Conservation (phyloP, 495 filamentous ascomycete genomes). For the Lentithecium fluviatile region DNA sequence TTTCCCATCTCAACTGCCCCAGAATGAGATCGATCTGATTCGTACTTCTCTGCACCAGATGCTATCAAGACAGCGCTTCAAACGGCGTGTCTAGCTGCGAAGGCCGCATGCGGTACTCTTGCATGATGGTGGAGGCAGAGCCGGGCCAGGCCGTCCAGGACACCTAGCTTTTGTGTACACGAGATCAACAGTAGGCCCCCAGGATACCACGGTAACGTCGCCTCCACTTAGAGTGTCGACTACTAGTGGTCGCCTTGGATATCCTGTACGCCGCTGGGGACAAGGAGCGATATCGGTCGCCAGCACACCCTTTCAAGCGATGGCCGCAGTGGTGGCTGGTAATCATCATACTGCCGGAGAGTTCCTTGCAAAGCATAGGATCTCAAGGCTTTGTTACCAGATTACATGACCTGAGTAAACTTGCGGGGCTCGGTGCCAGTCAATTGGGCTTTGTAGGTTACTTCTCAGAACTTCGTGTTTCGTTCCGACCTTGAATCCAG, state of each 20-base stretch:
- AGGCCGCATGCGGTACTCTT: constrained; percentile 43
- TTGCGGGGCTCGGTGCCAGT: constrained; percentile 7
- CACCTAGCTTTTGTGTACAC: constrained; percentile 38
- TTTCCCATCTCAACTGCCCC: constrained; percentile 2
- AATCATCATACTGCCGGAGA: constrained; percentile 20
- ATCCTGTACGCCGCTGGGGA: constrained; percentile 29
- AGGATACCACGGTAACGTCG: constrained; percentile 38
- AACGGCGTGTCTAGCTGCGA: constrained; percentile 44
- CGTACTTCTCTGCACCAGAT: not conserved
- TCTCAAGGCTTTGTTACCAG: not conserved
- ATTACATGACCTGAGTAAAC: constrained; percentile 10
- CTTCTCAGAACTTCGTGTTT: constrained; percentile 2
- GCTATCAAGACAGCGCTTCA: constrained; percentile 40
- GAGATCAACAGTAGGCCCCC: constrained; percentile 48
- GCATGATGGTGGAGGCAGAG: constrained; percentile 15
- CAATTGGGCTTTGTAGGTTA: constrained; percentile 15
- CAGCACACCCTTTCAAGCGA: constrained; percentile 35
- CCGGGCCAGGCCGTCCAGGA: constrained; percentile 2
- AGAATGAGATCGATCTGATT: constrained; percentile 2
- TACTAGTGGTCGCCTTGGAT: constrained; percentile 36
- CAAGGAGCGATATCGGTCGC: constrained; percentile 38
- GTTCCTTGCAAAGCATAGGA: constrained; percentile 10
- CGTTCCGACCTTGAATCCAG: too few relatives aligned
- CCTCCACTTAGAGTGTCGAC: constrained; percentile 48
- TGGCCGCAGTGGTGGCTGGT: constrained; percentile 34